These are phyloP conservation scores for Tricholoma flavovirens DNA, from an alignment of 768 basidiomycete genomes.

Conservation along the genomic window DNA sequence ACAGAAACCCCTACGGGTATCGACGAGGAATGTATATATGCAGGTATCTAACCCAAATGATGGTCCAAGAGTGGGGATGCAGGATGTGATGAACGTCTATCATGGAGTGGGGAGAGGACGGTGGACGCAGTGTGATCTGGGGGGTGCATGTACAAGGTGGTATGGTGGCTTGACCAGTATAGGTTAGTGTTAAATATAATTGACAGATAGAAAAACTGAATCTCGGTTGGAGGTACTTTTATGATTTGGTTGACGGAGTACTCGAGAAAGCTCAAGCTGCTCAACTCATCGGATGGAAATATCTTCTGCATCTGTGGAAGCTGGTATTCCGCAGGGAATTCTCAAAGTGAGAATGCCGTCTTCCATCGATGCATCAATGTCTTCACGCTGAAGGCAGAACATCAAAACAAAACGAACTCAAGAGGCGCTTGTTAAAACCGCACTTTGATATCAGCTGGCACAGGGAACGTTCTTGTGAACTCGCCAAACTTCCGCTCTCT, in stretches of 20 bases:
- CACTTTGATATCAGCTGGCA: constrained; percentile 54
- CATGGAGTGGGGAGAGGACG: background rate
- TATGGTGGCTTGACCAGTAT: background rate
- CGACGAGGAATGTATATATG: background rate
- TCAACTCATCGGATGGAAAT: constrained; percentile 43
- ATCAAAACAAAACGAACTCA: constrained; percentile 13
- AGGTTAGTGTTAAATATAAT: background rate
- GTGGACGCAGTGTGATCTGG: background rate
- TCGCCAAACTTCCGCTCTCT: constrained; percentile 52
- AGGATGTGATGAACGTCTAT: background rate
- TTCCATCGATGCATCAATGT: constrained; percentile 49
- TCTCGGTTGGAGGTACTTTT: constrained; percentile 1
- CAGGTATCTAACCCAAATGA: background rate
- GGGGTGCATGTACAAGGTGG: constrained; percentile 5
- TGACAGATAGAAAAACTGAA: background rate
- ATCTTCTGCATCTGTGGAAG: constrained; percentile 39
- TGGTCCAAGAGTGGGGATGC: background rate
- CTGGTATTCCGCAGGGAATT: constrained; percentile 45
- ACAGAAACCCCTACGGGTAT: background rate
- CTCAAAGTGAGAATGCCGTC: constrained; percentile 57
- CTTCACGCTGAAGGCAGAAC: constrained; percentile 33
- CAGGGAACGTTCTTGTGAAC: constrained; percentile 45
- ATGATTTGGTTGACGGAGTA: background rate
- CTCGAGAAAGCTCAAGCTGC: too few species aligned
- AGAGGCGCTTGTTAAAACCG: constrained; percentile 20